A percentile compares a stretch with the other conserved stretches of the same genome.
These are phyloP conservation scores for Symmetrospora coprosmae DNA, from an alignment of 768 basidiomycete genomes.

Conservation along the genomic window DNA sequence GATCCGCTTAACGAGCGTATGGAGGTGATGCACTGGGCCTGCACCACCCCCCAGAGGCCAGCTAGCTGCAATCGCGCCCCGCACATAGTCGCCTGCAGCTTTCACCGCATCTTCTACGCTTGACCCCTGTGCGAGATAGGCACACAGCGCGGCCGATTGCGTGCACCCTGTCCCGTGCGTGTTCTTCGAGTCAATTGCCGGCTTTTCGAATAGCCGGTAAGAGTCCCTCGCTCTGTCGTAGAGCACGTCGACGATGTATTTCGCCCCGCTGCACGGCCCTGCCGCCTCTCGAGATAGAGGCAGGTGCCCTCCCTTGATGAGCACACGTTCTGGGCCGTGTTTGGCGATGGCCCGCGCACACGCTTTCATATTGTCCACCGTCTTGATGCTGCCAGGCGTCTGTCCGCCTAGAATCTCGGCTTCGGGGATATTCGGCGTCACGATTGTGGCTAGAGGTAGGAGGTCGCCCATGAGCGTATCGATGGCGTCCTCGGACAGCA, in stretches of 20 bases:
- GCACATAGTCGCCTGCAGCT: slow-evolving; percentile 56
- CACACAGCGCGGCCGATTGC: slow-evolving; percentile 65
- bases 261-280: slow-evolving; percentile 1
- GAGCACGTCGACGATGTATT: slow-evolving; percentile 55
- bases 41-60: slow-evolving; percentile 55
- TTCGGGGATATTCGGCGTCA: slow-evolving; percentile 78
- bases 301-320: slow-evolving; percentile 79
- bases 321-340: slow-evolving; percentile 47
- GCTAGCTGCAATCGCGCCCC: slow-evolving; percentile 59
- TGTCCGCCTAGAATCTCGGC: slow-evolving; percentile 52
- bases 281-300: slow-evolving; percentile 34
- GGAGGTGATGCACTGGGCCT: slow-evolving; percentile 78
- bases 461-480: slow-evolving; percentile 48
- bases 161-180: slow-evolving; percentile 94
- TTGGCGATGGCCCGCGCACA: slow-evolving; percentile 45
- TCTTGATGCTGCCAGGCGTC: slow-evolving; percentile 16
- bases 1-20: slow-evolving; percentile 43
- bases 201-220: slow-evolving; percentile 30
- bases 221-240: slow-evolving; percentile 37
- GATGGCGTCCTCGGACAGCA: slow-evolving; percentile 57
- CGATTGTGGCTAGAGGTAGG: slow-evolving; percentile 54
- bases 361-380: slow-evolving; percentile 44
- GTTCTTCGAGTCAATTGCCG: slow-evolving; percentile 47
- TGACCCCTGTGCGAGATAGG: slow-evolving; percentile 47
- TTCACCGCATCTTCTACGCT: slow-evolving; percentile 49